Conservation (phyloP, 202 grass and related monocot genomes). For the Brachypodium distachyon region DNA sequence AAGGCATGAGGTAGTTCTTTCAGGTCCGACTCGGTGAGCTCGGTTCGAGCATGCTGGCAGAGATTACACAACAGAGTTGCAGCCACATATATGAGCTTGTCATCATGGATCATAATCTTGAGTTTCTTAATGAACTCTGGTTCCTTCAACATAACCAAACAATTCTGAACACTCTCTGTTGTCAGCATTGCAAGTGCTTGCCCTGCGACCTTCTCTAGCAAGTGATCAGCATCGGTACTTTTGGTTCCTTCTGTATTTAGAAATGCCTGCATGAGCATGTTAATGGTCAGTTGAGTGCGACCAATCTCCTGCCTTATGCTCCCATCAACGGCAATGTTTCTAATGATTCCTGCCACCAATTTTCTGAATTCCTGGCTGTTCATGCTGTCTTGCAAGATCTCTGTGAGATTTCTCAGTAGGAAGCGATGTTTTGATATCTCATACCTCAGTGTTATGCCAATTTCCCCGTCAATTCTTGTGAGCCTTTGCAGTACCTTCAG, state of each 20-base stretch:
- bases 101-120: not conserved
- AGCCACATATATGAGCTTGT: not conserved
- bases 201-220: not conserved
- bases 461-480: not conserved
- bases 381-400: not conserved
- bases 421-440: not conserved
- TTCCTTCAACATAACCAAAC: not conserved
- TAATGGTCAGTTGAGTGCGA: not conserved
- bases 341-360: not conserved
- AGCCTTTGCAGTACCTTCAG: not conserved
- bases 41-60: not conserved
- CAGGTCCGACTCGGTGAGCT: not conserved
- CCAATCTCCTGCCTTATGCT: not conserved
- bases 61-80: not conserved
- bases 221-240: not conserved
- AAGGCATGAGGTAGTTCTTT: not conserved
- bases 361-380: not conserved
- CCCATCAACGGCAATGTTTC: not conserved
- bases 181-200: not conserved
- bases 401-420: not conserved
- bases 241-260: not conserved
- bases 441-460: not conserved
- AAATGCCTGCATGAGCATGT: not conserved
- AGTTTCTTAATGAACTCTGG: not conserved
- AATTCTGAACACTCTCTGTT: not conserved